Percentiles rank a stretch among this genome's conserved stretches.
Evolutionary conservation across 2,329 filamentous ascomycete species (phyloP).

Genomic region (Ophiostoma ulmi): DNA sequence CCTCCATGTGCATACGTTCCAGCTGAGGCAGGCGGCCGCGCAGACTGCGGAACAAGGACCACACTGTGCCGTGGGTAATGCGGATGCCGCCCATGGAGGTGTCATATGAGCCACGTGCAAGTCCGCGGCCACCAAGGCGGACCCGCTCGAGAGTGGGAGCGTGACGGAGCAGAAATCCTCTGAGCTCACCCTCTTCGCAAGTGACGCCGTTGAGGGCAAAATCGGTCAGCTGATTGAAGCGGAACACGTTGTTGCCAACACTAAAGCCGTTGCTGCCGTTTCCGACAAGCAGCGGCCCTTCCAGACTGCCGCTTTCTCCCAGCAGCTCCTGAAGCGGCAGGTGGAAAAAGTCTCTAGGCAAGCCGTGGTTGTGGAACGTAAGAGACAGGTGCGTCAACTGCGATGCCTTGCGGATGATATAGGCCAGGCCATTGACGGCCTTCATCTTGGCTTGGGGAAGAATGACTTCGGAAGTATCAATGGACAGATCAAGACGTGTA

Average conservation of each 20-base stretch:
- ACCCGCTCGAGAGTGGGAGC: slow-evolving; percentile 38
- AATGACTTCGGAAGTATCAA: slow-evolving; percentile 39
- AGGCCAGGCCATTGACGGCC: slow-evolving; percentile 42
- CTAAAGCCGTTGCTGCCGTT: neutral
- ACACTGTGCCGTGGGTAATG: slow-evolving; percentile 40
- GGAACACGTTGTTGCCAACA: slow-evolving; percentile 32
- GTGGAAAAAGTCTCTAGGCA: slow-evolving; percentile 37
- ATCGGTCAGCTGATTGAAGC: slow-evolving; percentile 38
- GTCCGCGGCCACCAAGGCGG: slow-evolving; percentile 43
- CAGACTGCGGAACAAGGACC: slow-evolving; percentile 41
- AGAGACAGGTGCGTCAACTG: slow-evolving; percentile 39
- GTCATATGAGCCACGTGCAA: slow-evolving; percentile 31
- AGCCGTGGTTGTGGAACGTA: slow-evolving; percentile 30
- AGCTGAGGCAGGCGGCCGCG: slow-evolving; percentile 36
- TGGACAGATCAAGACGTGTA: slow-evolving; percentile 38
- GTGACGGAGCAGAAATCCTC: slow-evolving; percentile 40
- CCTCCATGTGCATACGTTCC: slow-evolving; percentile 43
- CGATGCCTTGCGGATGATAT: slow-evolving; percentile 38
- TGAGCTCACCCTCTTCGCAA: slow-evolving; percentile 42
- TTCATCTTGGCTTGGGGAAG: slow-evolving; percentile 38
- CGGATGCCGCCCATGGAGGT: slow-evolving; percentile 42
- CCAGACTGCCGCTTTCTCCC: slow-evolving; percentile 20
- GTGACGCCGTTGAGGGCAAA: slow-evolving; percentile 42
- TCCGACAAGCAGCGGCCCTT: slow-evolving; percentile 15
- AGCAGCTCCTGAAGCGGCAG: slow-evolving; percentile 39